Conservation (phyloP, 2,329 filamentous ascomycete species). For the Diaporthe australafricana region DNA sequence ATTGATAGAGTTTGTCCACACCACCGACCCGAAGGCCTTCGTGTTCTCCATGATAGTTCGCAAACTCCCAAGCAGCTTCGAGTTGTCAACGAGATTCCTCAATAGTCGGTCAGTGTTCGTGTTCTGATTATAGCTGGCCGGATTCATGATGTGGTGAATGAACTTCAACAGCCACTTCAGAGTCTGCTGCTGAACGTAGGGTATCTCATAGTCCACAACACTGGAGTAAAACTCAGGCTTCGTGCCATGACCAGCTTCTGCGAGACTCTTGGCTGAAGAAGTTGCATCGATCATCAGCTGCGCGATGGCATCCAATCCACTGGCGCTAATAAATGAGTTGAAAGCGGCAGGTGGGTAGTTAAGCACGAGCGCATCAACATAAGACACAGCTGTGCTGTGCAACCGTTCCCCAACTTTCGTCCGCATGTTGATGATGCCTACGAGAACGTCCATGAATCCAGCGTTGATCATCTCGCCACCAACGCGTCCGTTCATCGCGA, state of each 20-base stretch:
- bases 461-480: constrained; percentile 88
- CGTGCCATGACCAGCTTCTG: constrained; percentile 78
- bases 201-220: constrained; percentile 91
- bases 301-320: constrained; percentile 91
- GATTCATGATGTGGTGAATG: constrained; percentile 94
- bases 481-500: constrained; percentile 80
- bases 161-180: constrained; percentile 96
- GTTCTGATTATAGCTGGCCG: constrained; percentile 69
- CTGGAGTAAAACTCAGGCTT: constrained; percentile 77
- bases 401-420: constrained; percentile 85
- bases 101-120: constrained; percentile 91
- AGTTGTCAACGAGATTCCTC: constrained; percentile 93
- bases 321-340: constrained; percentile 81
- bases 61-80: constrained; percentile 82
- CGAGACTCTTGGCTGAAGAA: constrained; percentile 73
- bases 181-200: constrained; percentile 92
- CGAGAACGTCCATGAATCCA: constrained; percentile 88
- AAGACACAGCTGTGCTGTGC: constrained; percentile 85
- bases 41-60: constrained; percentile 85
- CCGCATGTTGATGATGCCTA: constrained; percentile 87
- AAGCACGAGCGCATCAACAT: constrained; percentile 90
- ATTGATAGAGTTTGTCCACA: constrained; percentile 94
- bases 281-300: constrained; percentile 86
- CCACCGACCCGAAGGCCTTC: constrained; percentile 85
- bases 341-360: constrained; percentile 83